Conservation (phyloP, 1,284 basidiomycete genomes). For the Kwoniella shivajii region DNA sequence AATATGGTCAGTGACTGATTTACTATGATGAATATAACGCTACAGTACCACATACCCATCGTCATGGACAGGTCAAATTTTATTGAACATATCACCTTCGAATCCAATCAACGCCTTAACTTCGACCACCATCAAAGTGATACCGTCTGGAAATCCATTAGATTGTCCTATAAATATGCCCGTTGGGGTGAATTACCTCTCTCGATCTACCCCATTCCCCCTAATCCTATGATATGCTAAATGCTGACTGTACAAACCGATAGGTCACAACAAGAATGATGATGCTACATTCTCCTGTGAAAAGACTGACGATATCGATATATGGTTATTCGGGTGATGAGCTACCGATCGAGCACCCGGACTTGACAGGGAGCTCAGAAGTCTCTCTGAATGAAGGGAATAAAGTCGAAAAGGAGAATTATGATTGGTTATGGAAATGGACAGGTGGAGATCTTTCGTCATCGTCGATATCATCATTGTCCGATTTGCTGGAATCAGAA, state of each 20-base stretch:
- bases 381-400: not conserved
- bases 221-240: not conserved
- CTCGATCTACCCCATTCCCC: not conserved
- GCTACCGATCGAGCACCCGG: too few species aligned
- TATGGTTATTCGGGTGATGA: conserved; percentile 21
- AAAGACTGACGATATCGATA: conserved; percentile 24
- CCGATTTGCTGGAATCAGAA: not conserved
- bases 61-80: conserved; percentile 19
- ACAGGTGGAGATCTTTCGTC: conserved; percentile 8
- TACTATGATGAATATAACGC: not conserved
- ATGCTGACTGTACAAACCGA: too few species aligned
- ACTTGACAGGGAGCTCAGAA: not conserved
- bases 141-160: conserved; percentile 14
- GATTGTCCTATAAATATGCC: conserved; percentile 33
- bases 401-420: not conserved
- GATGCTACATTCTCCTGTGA: conserved; percentile 23
- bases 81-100: conserved; percentile 26
- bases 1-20: not conserved
- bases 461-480: not conserved
- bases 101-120: conserved; percentile 30
- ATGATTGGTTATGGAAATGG: conserved; percentile 28
- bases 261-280: conserved; percentile 31
- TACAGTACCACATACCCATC: conserved; percentile 18
- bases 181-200: conserved; percentile 21
- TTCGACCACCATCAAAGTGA: conserved; percentile 11